Percentiles rank a stretch among this genome's conserved stretches.
Conservation (phyloP, 2,329 filamentous ascomycete genomes). For the Colletotrichum lini region DNA sequence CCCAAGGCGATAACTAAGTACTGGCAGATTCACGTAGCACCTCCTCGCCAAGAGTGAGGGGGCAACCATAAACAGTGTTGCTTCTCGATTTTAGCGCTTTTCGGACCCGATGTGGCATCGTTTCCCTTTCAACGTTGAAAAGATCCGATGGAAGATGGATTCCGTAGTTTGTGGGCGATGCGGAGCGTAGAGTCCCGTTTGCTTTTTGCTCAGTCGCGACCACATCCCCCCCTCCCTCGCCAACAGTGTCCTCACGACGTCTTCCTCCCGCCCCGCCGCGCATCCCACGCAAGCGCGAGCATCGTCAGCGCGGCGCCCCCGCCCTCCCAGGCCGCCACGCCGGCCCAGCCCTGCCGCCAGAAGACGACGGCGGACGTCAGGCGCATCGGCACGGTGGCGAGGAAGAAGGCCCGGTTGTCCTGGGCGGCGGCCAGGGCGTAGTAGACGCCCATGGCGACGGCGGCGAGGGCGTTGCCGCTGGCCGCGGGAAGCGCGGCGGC, state of each 20-base stretch:
- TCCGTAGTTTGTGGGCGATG: too few species aligned
- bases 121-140: too few species aligned
- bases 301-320: conserved; percentile 42
- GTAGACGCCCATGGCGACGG: conserved; percentile 52
- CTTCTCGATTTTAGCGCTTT: too few species aligned
- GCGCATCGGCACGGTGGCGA: conserved; percentile 51
- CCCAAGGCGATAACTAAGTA: conserved; percentile 52
- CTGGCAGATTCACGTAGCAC: conserved; percentile 60
- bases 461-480: conserved; percentile 46
- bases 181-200: too few species aligned
- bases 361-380: conserved; percentile 48
- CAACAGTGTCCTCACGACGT: background rate
- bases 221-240: too few species aligned
- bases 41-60: conserved; percentile 13
- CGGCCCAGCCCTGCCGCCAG: conserved; percentile 47
- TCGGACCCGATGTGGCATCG: too few species aligned
- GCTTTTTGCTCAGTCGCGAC: too few species aligned
- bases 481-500: conserved; percentile 40
- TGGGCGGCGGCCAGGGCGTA: conserved; percentile 51
- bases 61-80: background rate
- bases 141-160: too few species aligned
- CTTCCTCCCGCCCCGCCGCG: background rate
- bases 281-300: conserved; percentile 18
- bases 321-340: conserved; percentile 50
- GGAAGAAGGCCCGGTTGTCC: conserved; percentile 50